Evolutionary conservation across 371 early-diverging fungal genomes (phyloP).

Genomic region (Rhizopus arrhizus): DNA sequence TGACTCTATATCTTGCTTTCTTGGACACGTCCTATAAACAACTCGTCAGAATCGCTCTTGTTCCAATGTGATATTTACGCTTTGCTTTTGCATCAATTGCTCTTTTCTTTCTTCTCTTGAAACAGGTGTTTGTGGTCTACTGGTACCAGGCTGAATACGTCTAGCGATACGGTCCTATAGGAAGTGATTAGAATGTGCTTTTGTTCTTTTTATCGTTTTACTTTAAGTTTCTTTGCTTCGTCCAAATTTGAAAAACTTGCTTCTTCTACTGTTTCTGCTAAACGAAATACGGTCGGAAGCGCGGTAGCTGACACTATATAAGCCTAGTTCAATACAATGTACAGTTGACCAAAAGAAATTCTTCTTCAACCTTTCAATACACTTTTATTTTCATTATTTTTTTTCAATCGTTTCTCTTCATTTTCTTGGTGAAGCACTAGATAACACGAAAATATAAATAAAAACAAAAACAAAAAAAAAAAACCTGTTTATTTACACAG

Average conservation of each 20-base stretch:
- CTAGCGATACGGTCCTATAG: slow-evolving; percentile 55
- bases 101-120: slow-evolving; percentile 39
- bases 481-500: slow-evolving; percentile 38
- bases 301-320: slow-evolving; percentile 35
- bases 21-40: slow-evolving; percentile 39
- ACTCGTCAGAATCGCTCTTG: background rate
- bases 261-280: slow-evolving; percentile 69
- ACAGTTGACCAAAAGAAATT: too few relatives aligned
- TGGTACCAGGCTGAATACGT: slow-evolving; percentile 42
- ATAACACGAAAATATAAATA: slow-evolving; percentile 6
- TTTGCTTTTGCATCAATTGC: slow-evolving; percentile 37
- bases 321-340: too few relatives aligned
- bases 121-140: slow-evolving; percentile 44
- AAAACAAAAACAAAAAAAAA: slow-evolving; percentile 6
- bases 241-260: slow-evolving; percentile 55
- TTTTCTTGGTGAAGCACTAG: slow-evolving; percentile 44
- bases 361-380: slow-evolving; percentile 6
- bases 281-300: slow-evolving; percentile 58
- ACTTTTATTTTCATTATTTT: slow-evolving; percentile 15
- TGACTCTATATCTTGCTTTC: slow-evolving; percentile 63
- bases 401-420: slow-evolving; percentile 30
- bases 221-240: slow-evolving; percentile 57
- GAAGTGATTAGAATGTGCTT: background rate
- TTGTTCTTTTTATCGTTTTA: slow-evolving; percentile 14
- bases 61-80: slow-evolving; percentile 12